Percentiles rank a stretch among this genome's conserved stretches.
These are phyloP conservation scores for Fraxinus nigra DNA, from an alignment of 305 asterid genomes.

Conservation along the genomic window DNA sequence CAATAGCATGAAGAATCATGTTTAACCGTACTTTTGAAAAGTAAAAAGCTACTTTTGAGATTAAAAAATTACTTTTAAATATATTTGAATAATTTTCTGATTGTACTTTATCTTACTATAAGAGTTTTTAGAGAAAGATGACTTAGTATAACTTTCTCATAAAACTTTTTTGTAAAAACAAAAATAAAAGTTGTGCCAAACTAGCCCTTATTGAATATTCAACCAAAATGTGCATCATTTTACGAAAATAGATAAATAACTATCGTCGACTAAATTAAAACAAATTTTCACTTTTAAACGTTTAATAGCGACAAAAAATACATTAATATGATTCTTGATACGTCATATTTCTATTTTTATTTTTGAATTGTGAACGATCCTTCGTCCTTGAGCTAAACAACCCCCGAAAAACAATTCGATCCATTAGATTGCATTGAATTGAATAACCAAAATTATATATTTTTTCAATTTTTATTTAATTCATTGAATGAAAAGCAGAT, in stretches of 20 bases:
- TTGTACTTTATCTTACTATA: background rate
- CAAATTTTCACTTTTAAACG: background rate
- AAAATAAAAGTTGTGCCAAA: background rate
- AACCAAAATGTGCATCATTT: background rate
- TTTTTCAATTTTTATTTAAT: background rate
- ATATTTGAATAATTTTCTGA: background rate
- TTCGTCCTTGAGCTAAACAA: background rate
- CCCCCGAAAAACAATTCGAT: background rate
- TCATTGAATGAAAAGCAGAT: background rate
- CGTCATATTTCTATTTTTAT: background rate
- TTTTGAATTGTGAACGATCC: background rate
- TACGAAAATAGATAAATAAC: background rate
- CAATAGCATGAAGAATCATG: background rate
- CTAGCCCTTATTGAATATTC: background rate
- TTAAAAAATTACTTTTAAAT: too few species aligned
- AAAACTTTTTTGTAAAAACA: background rate
- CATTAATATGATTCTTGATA: background rate
- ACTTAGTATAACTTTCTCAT: background rate
- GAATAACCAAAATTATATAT: background rate
- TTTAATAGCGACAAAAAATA: background rate
- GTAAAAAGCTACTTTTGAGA: background rate
- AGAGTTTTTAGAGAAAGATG: background rate
- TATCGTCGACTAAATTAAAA: background rate
- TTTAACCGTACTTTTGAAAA: background rate
- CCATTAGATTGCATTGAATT: background rate